These are phyloP conservation scores for Cercospora zeina DNA, from an alignment of 2,329 filamentous ascomycete genomes.

Conservation along the genomic window DNA sequence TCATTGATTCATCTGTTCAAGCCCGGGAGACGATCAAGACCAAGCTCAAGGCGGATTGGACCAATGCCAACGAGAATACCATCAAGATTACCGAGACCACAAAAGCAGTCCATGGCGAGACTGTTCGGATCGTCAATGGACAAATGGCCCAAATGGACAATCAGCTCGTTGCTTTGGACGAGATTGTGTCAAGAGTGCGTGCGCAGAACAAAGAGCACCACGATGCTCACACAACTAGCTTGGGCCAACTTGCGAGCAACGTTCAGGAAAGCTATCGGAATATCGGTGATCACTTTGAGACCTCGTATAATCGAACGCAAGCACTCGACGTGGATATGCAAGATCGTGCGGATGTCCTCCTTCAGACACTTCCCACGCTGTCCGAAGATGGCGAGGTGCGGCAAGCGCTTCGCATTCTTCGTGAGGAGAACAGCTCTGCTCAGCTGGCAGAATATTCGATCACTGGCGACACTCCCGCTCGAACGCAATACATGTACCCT, in stretches of 20 bases:
- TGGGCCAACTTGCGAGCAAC: conserved; percentile 65
- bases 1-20: conserved; percentile 69
- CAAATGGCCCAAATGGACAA: conserved; percentile 82
- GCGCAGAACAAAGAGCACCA: conserved; percentile 79
- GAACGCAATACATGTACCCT: conserved; percentile 77
- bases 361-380: conserved; percentile 63
- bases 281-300: conserved; percentile 69
- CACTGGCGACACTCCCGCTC: conserved; percentile 84
- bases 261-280: conserved; percentile 72
- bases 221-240: conserved; percentile 64
- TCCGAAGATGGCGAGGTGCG: conserved; percentile 57
- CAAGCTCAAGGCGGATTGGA: conserved; percentile 85
- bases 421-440: conserved; percentile 65
- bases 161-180: conserved; percentile 88
- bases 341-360: conserved; percentile 59
- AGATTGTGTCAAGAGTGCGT: conserved; percentile 80
- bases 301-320: conserved; percentile 67
- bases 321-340: conserved; percentile 69
- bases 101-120: conserved; percentile 85
- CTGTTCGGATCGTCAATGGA: conserved; percentile 81
- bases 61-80: conserved; percentile 74
- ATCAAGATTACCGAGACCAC: conserved; percentile 80
- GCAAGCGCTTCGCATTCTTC: conserved; percentile 69
- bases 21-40: conserved; percentile 77
- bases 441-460: conserved; percentile 75